Base-by-base conservation (phyloP, 805 yeast genomes). In the Candida sanyiensis region DNA sequence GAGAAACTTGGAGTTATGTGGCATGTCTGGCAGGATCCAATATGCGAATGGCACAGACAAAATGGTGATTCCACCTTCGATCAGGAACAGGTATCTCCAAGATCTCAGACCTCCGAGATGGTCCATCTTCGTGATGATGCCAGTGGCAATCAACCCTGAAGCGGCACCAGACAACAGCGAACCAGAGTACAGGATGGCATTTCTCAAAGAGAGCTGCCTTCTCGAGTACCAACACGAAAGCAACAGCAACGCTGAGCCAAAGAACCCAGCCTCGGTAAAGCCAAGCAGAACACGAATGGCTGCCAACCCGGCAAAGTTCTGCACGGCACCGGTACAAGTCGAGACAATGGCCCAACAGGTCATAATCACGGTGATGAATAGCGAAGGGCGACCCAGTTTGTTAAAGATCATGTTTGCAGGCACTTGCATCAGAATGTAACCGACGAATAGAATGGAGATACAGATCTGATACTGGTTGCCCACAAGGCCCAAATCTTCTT, bases 71-170 rank as follows among this genome's bases (percentile, higher is more conserved):
- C 65, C 63, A 30, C 83, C 83, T 54, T 74, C 80, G 32, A 75
- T 69, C 35, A 73, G 59, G 46, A 75, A 75, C 30, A 75, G 64
- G 70, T 75, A 75, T 51, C 75, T 61, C 81, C 81, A 75, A 10
- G 70, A 62, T 34, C 66, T 57, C 21, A 67, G 48, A 12, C 75
- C 73, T 16, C 58, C 57, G 25, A 38, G 43, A 6, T 69, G 67
- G 37, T 67, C 69, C 59, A 67, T 54, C 34, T 61, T 58, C 28
- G 69, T 56, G 33, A 73, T 57, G 35, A 74, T 73, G 25, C 76
- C 80, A 23, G 73, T 72, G 10, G 76, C 75, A 40, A 75, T 70
- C 40, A 74, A 60, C 9, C 79, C 79, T 13, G 75, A 62, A 45
- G 72, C 69, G 2, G 79, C 78, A 32, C 80, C 76, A 22, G 76